Evolutionary conservation across 306 rosid genomes (phyloP), one percentile per base, ranked within the genome.

Genomic region (Luffa acutangula): DNA sequence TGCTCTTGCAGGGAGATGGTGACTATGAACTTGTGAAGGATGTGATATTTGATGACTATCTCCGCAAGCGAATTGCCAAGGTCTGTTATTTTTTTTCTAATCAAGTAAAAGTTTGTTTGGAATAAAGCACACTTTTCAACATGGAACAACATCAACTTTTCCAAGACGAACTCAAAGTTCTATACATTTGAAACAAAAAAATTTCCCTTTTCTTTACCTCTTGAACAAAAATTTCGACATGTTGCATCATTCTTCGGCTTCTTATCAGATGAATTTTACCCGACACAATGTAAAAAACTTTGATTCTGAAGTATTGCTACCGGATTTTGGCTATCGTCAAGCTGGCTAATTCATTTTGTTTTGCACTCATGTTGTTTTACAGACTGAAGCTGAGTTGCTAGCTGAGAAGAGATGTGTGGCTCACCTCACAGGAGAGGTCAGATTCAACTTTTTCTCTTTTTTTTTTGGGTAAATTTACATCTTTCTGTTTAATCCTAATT

Each of bases 341-440:
- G 10, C 41, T 1, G n/a, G 7, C 41, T 62, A 33, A 25, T 62
- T 62, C 69, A 11, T 7, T 67, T 39, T 41, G 4, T 1, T 34
- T 13, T 18, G 34, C n/a, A 43, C 46, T 62, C 25, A 0, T 14
- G 54, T 20, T 65, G 62, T 80, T 82, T 60, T 86, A 82, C 92
- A 95, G 99, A 90, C 89, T 5, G 99, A 95, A 91, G 97, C 94
- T 71, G 99, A 95, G 87, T 82, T 95, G 78, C 82, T 91, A 62
- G 97, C 99, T 9, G 99, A 95, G 91, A 90, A 95, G 90, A 88
- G 95, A 87, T 93, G 99, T 76, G 96, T 90, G 64, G 99, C 94
- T 84, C 99, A 95, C 85, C 93, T 95, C 79, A 95, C 86, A 9
- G 99, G 99, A 65, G 97, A 93, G 97, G 99, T 95, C 17, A 88